A percentile compares a stretch with the other conserved stretches of the same genome.
Conservation (phyloP, 768 basidiomycete species). For the Trametes cubensis region DNA sequence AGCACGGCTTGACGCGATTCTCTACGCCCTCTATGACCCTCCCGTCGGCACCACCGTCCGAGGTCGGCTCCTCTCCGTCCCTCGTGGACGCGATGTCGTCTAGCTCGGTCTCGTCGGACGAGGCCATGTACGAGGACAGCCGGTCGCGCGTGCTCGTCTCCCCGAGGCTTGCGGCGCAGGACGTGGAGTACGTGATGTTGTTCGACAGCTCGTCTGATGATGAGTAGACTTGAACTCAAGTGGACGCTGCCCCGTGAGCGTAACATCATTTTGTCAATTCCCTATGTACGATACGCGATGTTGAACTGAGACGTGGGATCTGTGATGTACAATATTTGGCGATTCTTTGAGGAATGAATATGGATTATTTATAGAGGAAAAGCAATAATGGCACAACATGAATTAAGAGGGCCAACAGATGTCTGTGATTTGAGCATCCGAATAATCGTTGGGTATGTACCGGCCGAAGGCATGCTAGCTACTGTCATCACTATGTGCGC, state of each 20-base stretch:
- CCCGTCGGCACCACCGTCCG: slow-evolving; percentile 33
- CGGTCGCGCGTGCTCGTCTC: slow-evolving; percentile 42
- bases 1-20: slow-evolving; percentile 17
- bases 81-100: slow-evolving; percentile 65
- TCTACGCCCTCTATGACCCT: slow-evolving; percentile 25
- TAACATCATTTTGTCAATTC: background rate
- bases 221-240: slow-evolving; percentile 35
- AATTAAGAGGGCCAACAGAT: too few relatives aligned
- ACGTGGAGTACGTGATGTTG: slow-evolving; percentile 69
- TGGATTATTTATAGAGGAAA: background rate
- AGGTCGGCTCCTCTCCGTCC: slow-evolving; percentile 51
- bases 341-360: background rate
- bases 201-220: slow-evolving; percentile 70
- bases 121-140: slow-evolving; percentile 60
- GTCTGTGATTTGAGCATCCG: too few relatives aligned
- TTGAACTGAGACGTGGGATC: background rate
- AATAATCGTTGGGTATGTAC: too few relatives aligned
- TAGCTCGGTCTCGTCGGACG: slow-evolving; percentile 40
- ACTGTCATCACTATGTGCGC: too few relatives aligned
- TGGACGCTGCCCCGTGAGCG: background rate
- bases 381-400: too few relatives aligned
- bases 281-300: slow-evolving; percentile 9
- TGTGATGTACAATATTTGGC: slow-evolving; percentile 2
- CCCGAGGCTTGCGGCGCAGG: slow-evolving; percentile 27
- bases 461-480: too few relatives aligned